Evolutionary conservation across 2,329 filamentous ascomycete species (phyloP), one percentile per base, ranked within the genome.

Genomic region (Fusarium chuoi): DNA sequence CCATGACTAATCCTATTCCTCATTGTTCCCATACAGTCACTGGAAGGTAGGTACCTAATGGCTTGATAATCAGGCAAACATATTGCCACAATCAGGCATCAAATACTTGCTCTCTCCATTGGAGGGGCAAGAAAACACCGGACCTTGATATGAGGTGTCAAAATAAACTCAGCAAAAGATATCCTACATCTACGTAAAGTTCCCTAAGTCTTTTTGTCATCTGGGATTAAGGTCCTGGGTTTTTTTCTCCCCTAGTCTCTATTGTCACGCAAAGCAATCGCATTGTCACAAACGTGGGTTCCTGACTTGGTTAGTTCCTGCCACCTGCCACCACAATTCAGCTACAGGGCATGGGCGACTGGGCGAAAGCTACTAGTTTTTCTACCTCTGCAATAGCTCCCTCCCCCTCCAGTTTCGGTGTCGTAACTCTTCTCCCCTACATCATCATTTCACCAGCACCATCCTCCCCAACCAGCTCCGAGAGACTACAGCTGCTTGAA

Each of bases 341-440:
- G 71, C 39, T 64, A 58, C 60, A 74, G 68, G 71, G 71, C 64
- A 75, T 55, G 61, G 62, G 55, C 41, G 64, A 70, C 46, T 33
- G 61, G 57, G 56, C 48, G 71, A 65, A 73, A 73, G 52, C 64
- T 74, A 60, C 62, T 75, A 73, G 65, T 75, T 73, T 75, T 75
- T 75, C 68, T 68, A 61, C 65, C 60, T 75, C 72, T 58, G 65
- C 68, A 75, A 71, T 36, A 35, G 20, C 24, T 59, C 44, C 61
- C 63, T 61, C 44, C 54, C 71, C 72, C 71, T 74, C 71, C 56
- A 51, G 56, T 49, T 52, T 60, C 46, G 30, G 45, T 30, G 41
- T 54, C 26, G 44, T 20, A 38, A 64, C 73, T 70, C 63, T 65
- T 78, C 58, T 41, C 62, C 59, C 70, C 71, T 74, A 63, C 76